Conservation (phyloP, 2,329 filamentous ascomycete species). For the Fusarium anguioides region DNA sequence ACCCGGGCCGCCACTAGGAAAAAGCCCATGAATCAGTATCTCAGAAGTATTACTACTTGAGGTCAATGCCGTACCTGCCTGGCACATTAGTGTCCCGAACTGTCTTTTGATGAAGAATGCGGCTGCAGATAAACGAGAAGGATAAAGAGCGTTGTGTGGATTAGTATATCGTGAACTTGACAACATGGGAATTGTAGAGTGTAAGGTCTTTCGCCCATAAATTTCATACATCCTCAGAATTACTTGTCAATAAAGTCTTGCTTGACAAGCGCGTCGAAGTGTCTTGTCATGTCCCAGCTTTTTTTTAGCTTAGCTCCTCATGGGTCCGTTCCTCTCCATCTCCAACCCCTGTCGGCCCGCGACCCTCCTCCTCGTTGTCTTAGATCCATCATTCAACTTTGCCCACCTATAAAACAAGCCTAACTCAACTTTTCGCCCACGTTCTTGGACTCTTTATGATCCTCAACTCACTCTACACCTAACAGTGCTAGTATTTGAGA, state of each 20-base stretch:
- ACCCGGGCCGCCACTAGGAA: constrained; percentile 9
- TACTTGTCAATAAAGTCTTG: not conserved
- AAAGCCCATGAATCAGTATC: constrained; percentile 21
- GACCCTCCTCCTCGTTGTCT: constrained; percentile 37
- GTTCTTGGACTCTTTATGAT: constrained; percentile 75
- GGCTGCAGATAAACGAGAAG: constrained; percentile 3
- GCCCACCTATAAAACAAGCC: constrained; percentile 48
- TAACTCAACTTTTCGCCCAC: constrained; percentile 51
- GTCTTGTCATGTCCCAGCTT: constrained; percentile 38
- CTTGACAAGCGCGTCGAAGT: constrained; percentile 22
- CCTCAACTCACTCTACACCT: constrained; percentile 56
- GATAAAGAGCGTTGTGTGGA: not conserved
- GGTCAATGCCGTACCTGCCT: constrained; percentile 24
- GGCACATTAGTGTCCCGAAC: constrained; percentile 23
- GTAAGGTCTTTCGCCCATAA: not conserved
- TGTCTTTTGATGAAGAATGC: not conserved
- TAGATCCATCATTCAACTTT: constrained; percentile 49
- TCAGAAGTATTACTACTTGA: constrained; percentile 19
- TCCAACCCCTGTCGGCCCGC: constrained; percentile 32
- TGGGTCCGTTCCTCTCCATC: constrained; percentile 26
- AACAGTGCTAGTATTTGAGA: constrained; percentile 3
- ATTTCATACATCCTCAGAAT: not conserved
- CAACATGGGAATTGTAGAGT: not conserved
- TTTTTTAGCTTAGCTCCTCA: constrained; percentile 38
- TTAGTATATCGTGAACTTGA: not conserved